Evolutionary conservation across 2,329 filamentous ascomycete genomes (phyloP).

Genomic region (Blumeria graminis): DNA sequence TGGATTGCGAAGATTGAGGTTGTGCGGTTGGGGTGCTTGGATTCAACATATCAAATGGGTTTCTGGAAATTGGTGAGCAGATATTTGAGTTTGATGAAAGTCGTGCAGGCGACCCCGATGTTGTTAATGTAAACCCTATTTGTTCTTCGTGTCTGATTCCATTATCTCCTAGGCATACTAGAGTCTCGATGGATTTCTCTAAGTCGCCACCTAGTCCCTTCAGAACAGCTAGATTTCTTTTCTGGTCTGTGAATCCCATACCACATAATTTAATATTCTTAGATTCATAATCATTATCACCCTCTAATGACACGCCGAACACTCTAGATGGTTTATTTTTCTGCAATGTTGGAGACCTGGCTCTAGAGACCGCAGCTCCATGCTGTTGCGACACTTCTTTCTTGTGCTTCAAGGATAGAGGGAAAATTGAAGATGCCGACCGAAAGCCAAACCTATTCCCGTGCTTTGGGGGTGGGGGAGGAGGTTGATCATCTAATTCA

Average conservation of each 20-base stretch:
- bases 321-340: constrained; percentile 34
- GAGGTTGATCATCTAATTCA: constrained; percentile 29
- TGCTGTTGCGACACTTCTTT: constrained; percentile 9
- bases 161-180: constrained; percentile 63
- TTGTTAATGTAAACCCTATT: neutral
- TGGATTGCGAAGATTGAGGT: constrained; percentile 40
- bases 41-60: constrained; percentile 39
- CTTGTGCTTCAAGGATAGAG: constrained; percentile 24
- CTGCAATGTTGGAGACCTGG: constrained; percentile 9
- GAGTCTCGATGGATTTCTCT: constrained; percentile 61
- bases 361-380: constrained; percentile 1
- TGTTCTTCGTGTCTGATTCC: constrained; percentile 15
- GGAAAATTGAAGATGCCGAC: constrained; percentile 32
- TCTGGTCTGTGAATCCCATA: constrained; percentile 77
- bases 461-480: constrained; percentile 29
- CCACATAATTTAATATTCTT: constrained; percentile 61
- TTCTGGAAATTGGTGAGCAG: constrained; percentile 22
- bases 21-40: constrained; percentile 21
- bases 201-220: constrained; percentile 67
- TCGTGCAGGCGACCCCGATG: constrained; percentile 26
- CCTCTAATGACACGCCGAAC: constrained; percentile 44
- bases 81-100: too few species aligned
- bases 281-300: constrained; percentile 36
- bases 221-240: constrained; percentile 56
- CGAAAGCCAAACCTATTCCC: constrained; percentile 37